Evolutionary conservation across 2,329 filamentous ascomycete genomes (phyloP).

Genomic region (Colletotrichum musicola): DNA sequence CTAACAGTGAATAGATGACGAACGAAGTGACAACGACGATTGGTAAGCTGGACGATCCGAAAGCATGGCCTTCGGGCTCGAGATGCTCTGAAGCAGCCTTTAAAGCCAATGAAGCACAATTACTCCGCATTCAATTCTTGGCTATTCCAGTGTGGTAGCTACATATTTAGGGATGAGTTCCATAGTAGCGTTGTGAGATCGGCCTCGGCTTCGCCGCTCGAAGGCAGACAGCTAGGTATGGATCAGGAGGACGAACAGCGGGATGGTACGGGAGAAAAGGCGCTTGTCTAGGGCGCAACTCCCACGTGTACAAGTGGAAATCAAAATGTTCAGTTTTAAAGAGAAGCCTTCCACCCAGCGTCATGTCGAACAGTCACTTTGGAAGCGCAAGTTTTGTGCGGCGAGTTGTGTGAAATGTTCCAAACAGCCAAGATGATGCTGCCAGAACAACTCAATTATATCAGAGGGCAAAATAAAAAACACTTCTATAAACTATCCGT

Average conservation of each 20-base stretch:
- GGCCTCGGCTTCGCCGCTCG: neutral
- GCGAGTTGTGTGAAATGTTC: neutral
- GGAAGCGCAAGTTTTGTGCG: neutral
- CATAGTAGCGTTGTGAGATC: neutral
- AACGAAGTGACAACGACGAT: constrained; percentile 79
- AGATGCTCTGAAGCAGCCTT: neutral
- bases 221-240: no score
- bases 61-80: neutral
- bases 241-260: neutral
- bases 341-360: neutral
- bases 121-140: constrained; percentile 17
- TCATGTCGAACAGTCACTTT: neutral
- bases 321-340: neutral
- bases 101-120: neutral
- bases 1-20: constrained; percentile 71
- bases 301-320: neutral
- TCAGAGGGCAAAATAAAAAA: constrained; percentile 19
- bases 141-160: constrained; percentile 6
- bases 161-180: constrained; percentile 11
- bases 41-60: constrained; percentile 59
- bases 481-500: constrained; percentile 29
- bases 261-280: neutral
- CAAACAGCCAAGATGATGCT: neutral
- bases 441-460: constrained; percentile 21
- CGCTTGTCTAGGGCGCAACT: neutral